These are phyloP conservation scores for Barbatosphaeria neglecta DNA, from an alignment of 495 filamentous ascomycete species.

Conservation along the genomic window DNA sequence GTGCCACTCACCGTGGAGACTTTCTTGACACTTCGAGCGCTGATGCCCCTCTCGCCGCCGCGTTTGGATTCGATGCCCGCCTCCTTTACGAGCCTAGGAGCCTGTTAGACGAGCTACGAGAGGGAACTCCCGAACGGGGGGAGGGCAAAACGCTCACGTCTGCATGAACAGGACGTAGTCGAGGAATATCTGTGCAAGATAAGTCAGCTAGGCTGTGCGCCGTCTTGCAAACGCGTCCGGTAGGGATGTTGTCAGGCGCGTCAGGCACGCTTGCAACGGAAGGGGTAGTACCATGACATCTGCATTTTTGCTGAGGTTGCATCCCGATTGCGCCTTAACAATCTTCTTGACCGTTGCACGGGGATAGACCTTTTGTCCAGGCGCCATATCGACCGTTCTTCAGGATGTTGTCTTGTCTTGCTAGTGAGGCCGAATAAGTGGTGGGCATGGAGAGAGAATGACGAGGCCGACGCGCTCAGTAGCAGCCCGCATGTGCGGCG, in stretches of 20 bases:
- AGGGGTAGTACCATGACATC: slow-evolving; percentile 62
- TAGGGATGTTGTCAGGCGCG: slow-evolving; percentile 4
- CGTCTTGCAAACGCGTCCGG: not conserved
- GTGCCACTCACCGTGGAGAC: slow-evolving; percentile 53
- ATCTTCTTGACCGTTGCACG: slow-evolving; percentile 76
- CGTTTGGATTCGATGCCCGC: slow-evolving; percentile 66
- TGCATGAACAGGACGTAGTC: slow-evolving; percentile 88
- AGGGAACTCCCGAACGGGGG: not conserved
- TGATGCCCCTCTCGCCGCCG: slow-evolving; percentile 59
- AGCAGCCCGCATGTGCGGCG: too few relatives aligned
- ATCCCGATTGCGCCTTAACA: slow-evolving; percentile 76
- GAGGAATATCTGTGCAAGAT: slow-evolving; percentile 55
- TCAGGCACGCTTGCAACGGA: not conserved
- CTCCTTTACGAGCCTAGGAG: slow-evolving; percentile 79
- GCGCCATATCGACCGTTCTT: slow-evolving; percentile 29
- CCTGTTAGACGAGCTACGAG: too few relatives aligned
- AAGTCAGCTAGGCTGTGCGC: not conserved
- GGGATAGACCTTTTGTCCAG: slow-evolving; percentile 66
- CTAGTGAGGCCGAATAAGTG: too few relatives aligned
- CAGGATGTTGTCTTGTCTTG: too few relatives aligned
- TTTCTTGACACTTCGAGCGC: slow-evolving; percentile 62
- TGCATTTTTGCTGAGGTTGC: slow-evolving; percentile 69
- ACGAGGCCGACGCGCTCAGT: too few relatives aligned
- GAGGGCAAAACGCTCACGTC: slow-evolving; percentile 43
- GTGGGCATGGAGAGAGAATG: too few relatives aligned